phyloP scores from a whole-genome alignment of 2,329 filamentous ascomycete species.

The Zasmidium cellare region DNA sequence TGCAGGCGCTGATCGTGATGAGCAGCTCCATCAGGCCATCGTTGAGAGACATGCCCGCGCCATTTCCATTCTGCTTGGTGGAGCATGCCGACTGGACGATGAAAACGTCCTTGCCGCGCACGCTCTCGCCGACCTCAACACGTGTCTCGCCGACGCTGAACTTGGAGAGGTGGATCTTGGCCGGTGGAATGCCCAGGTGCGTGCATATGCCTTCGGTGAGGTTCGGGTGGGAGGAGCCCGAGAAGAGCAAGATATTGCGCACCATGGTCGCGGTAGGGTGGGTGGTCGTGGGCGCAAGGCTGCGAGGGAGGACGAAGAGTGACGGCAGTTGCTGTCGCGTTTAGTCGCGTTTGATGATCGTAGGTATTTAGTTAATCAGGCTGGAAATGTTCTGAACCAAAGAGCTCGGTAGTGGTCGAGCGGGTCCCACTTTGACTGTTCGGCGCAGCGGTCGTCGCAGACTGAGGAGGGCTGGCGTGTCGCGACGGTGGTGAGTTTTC shows the following conservation, averaged over 20 bases:
- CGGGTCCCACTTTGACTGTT: not conserved
- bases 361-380: too few relatives aligned
- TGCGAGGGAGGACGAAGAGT: not conserved
- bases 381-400: not conserved
- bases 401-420: not conserved
- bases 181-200: conserved; percentile 81
- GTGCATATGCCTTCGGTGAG: conserved; percentile 85
- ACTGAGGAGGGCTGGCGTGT: not conserved
- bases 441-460: not conserved
- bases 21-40: conserved; percentile 95
- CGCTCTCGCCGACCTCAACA: conserved; percentile 93
- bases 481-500: not conserved
- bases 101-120: conserved; percentile 97
- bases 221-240: conserved; percentile 87
- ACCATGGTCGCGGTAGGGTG: conserved; percentile 67
- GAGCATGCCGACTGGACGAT: conserved; percentile 75
- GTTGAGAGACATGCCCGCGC: conserved; percentile 69
- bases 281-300: not conserved
- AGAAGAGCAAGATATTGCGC: conserved; percentile 90
- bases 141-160: conserved; percentile 95
- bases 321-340: not conserved
- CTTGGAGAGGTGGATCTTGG: conserved; percentile 81
- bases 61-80: conserved; percentile 59
- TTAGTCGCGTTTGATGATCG: too few relatives aligned
- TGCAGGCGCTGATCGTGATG: conserved; percentile 98